Conservation (phyloP, 306 rosid genomes). For the Dalbergia cultrata region DNA sequence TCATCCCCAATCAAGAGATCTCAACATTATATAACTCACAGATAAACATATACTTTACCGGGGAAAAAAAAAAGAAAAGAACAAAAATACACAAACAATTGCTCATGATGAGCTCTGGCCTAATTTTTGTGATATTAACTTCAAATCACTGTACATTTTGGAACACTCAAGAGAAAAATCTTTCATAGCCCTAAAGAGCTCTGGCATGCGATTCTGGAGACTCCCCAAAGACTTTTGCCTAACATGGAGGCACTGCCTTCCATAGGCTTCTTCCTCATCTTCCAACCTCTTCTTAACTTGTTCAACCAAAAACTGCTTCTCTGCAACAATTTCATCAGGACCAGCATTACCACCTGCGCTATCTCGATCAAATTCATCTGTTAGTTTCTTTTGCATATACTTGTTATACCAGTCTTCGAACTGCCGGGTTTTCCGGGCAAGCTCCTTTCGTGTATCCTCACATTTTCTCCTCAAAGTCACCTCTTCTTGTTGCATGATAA, state of each 20-base stretch:
- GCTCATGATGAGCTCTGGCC: conserved; percentile 54
- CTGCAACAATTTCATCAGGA: conserved; percentile 57
- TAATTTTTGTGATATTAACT: conserved; percentile 55
- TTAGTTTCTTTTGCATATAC: conserved; percentile 62
- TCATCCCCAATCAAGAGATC: conserved; percentile 47
- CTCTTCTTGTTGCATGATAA: conserved; percentile 74
- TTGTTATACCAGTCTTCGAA: conserved; percentile 86
- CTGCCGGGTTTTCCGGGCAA: conserved; percentile 68
- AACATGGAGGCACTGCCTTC: conserved; percentile 70
- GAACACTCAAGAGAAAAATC: conserved; percentile 70
- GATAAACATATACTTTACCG: conserved; percentile 4
- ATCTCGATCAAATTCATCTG: conserved; percentile 61
- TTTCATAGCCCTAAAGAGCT: conserved; percentile 76
- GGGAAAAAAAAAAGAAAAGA: conserved; percentile 31
- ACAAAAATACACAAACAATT: conserved; percentile 16
- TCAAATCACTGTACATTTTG: conserved; percentile 70
- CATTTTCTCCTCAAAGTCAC: conserved; percentile 68
- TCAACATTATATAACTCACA: conserved; percentile 29
- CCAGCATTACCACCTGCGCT: conserved; percentile 49
- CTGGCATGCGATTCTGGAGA: conserved; percentile 78
- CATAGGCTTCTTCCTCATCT: conserved; percentile 67
- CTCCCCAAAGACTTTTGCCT: conserved; percentile 82
- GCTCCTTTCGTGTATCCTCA: conserved; percentile 82
- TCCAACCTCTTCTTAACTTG: conserved; percentile 74
- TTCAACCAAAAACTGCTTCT: conserved; percentile 68